Conservation (phyloP, 345 rosid species). For the Cardiospermum halicacabum region DNA sequence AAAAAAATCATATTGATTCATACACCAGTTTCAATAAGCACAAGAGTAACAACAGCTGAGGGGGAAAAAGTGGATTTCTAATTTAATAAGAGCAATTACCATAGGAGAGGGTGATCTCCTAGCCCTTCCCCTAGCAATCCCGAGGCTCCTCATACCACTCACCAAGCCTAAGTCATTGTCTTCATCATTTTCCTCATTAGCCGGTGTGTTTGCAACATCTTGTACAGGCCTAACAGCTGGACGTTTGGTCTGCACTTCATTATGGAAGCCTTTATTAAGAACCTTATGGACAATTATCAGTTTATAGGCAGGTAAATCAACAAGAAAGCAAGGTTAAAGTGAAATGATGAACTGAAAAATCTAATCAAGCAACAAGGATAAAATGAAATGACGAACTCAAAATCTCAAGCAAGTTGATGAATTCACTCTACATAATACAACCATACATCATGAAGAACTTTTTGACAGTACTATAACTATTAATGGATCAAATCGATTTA, state of each 20-base stretch:
- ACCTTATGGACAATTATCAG: neutral
- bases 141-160: constrained; percentile 29
- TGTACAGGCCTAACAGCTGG: constrained; percentile 23
- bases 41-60: neutral
- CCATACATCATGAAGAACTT: neutral
- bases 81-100: constrained; percentile 25
- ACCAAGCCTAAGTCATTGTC: constrained; percentile 25
- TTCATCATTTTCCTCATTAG: constrained; percentile 35
- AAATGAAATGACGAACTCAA: neutral
- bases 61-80: neutral
- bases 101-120: constrained; percentile 31
- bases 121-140: constrained; percentile 36
- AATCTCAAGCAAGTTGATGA: neutral
- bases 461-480: neutral
- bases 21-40: neutral
- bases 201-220: constrained; percentile 11
- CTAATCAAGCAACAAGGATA: neutral
- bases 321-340: neutral
- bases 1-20: neutral
- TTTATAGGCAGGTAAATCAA: neutral
- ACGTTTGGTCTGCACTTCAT: constrained; percentile 23
- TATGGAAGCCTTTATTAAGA: neutral
- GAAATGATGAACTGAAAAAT: neutral
- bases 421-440: neutral
- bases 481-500: neutral